phyloP scores from a whole-genome alignment of 2,329 filamentous ascomycete genomes.

The Gnomoniopsis smithogilvyi region DNA sequence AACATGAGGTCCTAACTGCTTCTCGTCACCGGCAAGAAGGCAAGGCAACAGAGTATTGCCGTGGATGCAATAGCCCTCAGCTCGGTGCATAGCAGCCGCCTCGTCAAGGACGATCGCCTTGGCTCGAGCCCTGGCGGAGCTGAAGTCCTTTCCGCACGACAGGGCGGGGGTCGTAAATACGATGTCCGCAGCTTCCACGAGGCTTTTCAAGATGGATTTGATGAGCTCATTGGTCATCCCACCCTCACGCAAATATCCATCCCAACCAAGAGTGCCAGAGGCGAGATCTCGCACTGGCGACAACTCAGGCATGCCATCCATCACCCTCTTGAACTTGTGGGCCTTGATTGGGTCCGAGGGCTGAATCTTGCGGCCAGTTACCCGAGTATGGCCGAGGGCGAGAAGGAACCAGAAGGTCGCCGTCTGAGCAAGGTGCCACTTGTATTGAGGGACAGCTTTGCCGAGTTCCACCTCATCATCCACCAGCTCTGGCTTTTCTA shows the following conservation, averaged over 20 bases:
- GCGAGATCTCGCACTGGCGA: neutral
- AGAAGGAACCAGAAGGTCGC: neutral
- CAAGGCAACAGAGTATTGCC: neutral
- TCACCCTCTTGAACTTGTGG: neutral
- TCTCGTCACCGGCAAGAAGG: neutral
- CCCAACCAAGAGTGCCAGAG: neutral
- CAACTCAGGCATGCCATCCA: neutral
- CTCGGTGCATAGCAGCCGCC: neutral
- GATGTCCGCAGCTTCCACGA: neutral
- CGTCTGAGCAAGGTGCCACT: neutral
- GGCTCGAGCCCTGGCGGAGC: too few species aligned
- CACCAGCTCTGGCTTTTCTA: neutral
- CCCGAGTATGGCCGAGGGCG: neutral
- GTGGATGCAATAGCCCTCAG: neutral
- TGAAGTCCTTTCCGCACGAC: neutral
- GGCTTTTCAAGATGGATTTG: neutral
- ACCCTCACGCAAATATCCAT: neutral
- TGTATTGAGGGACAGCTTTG: neutral
- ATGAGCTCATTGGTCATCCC: neutral
- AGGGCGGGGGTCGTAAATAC: neutral
- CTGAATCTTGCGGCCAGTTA: neutral
- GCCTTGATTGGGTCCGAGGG: neutral
- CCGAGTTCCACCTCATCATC: too few species aligned
- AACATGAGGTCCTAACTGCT: neutral
- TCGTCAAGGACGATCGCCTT: slow-evolving; percentile 1